Percentiles rank a stretch among this genome's conserved stretches.
Conservation (phyloP, 257 asterid species). For the Phtheirospermum japonicum region DNA sequence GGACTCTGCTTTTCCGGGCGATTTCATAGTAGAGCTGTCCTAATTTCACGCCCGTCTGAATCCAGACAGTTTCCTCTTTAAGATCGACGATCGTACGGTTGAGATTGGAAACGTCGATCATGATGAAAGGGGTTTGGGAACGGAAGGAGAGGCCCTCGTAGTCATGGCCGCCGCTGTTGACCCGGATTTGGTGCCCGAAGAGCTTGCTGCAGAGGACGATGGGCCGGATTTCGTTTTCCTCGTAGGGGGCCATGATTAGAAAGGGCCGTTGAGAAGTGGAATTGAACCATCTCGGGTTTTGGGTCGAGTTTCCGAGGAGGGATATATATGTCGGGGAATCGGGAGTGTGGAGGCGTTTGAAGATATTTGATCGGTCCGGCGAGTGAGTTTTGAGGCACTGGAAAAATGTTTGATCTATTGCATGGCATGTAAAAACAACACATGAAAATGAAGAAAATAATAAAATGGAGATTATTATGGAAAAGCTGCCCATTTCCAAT, state of each 20-base stretch:
- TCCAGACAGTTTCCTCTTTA: conserved; percentile 28
- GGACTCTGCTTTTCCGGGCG: conserved; percentile 27
- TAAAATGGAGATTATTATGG: neutral
- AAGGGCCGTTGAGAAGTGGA: conserved; percentile 24
- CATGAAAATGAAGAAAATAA: neutral
- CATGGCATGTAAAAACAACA: neutral
- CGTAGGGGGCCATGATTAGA: conserved; percentile 18
- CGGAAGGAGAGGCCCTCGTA: conserved; percentile 39
- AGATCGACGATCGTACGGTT: conserved; percentile 17
- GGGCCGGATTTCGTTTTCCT: conserved; percentile 20
- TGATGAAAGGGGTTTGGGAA: conserved; percentile 24
- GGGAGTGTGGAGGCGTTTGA: conserved; percentile 21
- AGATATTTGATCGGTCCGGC: neutral
- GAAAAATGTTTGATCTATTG: conserved; percentile 1
- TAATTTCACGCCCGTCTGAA: conserved; percentile 35
- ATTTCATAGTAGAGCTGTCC: conserved; percentile 36
- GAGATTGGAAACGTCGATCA: conserved; percentile 30
- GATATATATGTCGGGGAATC: conserved; percentile 11
- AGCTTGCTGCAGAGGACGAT: conserved; percentile 27
- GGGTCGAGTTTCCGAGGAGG: conserved; percentile 18
- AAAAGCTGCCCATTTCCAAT: neutral
- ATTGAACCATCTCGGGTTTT: conserved; percentile 34
- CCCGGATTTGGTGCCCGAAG: conserved; percentile 28
- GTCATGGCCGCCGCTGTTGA: conserved; percentile 40
- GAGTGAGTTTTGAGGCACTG: conserved; percentile 19